Evolutionary conservation across 2,329 filamentous ascomycete species (phyloP).

Genomic region (Aspergillus ustus): DNA sequence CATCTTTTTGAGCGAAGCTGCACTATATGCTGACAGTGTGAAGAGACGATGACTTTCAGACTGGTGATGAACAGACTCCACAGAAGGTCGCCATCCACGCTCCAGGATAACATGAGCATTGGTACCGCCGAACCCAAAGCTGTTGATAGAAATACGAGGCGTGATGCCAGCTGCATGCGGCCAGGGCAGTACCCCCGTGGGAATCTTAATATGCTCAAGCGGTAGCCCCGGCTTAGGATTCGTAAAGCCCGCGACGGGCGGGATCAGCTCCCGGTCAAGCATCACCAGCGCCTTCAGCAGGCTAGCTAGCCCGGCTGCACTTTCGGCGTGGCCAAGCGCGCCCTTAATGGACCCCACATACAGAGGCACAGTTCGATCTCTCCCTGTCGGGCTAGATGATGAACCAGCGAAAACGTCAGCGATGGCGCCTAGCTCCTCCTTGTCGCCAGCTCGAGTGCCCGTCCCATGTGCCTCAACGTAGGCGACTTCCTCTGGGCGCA

Average conservation of each 20-base stretch:
- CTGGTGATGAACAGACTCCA: too few relatives aligned
- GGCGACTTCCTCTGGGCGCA: conserved; percentile 23
- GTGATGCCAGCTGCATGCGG: too few relatives aligned
- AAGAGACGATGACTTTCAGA: too few relatives aligned
- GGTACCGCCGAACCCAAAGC: conserved; percentile 36
- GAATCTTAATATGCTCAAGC: conserved; percentile 13
- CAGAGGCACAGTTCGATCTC: conserved; percentile 8
- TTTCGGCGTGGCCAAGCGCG: conserved; percentile 53
- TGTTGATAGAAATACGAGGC: conserved; percentile 24
- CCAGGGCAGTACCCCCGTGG: conserved; percentile 18
- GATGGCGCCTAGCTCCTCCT: conserved; percentile 20
- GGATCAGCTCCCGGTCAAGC: conserved; percentile 42
- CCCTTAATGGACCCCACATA: conserved; percentile 39
- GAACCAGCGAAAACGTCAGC: not conserved
- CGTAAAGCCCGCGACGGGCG: conserved; percentile 16
- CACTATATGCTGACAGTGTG: too few relatives aligned
- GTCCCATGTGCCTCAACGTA: conserved; percentile 32
- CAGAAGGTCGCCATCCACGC: too few relatives aligned
- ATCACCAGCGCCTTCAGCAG: conserved; percentile 52
- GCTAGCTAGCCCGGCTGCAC: conserved; percentile 47
- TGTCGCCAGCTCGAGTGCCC: conserved; percentile 26
- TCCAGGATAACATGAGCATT: conserved; percentile 33
- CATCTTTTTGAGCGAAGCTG: too few relatives aligned
- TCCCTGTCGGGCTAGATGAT: not conserved
- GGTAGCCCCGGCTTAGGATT: conserved; percentile 39